phyloP scores from a whole-genome alignment of 441 rosid species.

The Cnidoscolus chayamansa region DNA sequence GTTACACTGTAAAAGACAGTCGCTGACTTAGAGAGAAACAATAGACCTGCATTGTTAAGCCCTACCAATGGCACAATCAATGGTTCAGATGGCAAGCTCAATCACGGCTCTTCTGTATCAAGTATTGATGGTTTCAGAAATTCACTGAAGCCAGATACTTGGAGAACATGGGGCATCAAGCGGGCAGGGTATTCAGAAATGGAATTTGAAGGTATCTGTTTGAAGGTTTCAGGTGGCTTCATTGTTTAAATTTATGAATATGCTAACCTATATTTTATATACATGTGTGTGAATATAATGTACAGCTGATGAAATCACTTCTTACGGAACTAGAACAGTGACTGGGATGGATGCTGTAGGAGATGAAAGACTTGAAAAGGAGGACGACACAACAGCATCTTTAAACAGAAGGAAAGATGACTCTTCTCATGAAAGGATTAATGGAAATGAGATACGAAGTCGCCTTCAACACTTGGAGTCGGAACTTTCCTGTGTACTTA shows the following conservation, averaged over 20 bases:
- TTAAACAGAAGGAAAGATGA: slow-evolving; percentile 31
- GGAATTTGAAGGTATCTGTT: slow-evolving; percentile 65
- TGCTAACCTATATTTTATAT: slow-evolving; percentile 10
- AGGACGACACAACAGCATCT: slow-evolving; percentile 27
- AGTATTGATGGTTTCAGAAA: slow-evolving; percentile 30
- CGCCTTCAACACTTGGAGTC: slow-evolving; percentile 65
- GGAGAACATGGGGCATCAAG: slow-evolving; percentile 76
- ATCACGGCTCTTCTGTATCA: slow-evolving; percentile 29
- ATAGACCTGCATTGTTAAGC: slow-evolving; percentile 23
- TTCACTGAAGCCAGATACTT: slow-evolving; percentile 43
- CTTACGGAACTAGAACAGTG: slow-evolving; percentile 18
- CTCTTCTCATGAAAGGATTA: slow-evolving; percentile 30
- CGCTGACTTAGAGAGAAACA: slow-evolving; percentile 40
- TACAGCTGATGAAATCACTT: slow-evolving; percentile 56
- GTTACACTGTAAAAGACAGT: slow-evolving; percentile 59
- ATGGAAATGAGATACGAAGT: slow-evolving; percentile 40
- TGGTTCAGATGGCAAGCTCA: slow-evolving; percentile 24
- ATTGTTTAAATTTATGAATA: slow-evolving; percentile 13
- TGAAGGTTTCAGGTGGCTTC: slow-evolving; percentile 11
- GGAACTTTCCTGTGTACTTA: slow-evolving; percentile 75
- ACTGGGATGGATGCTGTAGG: slow-evolving; percentile 23
- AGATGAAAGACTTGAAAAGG: slow-evolving; percentile 30
- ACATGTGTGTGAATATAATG: slow-evolving; percentile 7
- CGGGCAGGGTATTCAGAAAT: slow-evolving; percentile 52
- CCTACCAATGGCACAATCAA: slow-evolving; percentile 23